Conservation (phyloP, 805 yeast genomes). For the Myxozyma vanderwaltii region DNA sequence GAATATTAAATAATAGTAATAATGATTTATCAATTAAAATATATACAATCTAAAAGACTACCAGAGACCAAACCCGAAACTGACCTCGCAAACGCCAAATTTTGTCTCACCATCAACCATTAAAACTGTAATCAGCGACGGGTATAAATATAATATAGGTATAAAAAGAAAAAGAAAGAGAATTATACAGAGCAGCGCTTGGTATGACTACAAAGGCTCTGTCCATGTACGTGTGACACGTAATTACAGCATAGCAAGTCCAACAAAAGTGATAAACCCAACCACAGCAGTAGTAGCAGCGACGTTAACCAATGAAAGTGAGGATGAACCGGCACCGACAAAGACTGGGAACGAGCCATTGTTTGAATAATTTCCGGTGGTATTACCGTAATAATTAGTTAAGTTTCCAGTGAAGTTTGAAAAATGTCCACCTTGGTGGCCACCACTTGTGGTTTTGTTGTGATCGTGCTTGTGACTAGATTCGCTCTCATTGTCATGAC, state of each 20-base stretch:
- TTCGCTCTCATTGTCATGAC: not conserved
- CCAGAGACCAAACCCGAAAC: too few species aligned
- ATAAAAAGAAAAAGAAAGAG: too few species aligned
- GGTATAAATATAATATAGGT: too few species aligned
- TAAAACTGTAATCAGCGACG: too few species aligned
- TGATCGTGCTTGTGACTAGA: conserved; percentile 5
- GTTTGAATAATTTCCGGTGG: conserved; percentile 13
- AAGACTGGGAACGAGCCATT: conserved; percentile 6
- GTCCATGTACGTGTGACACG: too few species aligned
- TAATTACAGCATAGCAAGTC: conserved; percentile 8
- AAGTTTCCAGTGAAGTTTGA: not conserved
- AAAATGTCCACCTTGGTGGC: not conserved
- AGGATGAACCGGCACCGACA: conserved; percentile 5
- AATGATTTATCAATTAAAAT: too few species aligned
- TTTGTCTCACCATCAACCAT: too few species aligned
- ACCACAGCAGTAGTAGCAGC: conserved; percentile 12
- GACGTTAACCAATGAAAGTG: not conserved
- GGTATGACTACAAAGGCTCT: too few species aligned
- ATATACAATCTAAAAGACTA: too few species aligned
- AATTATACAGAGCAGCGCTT: too few species aligned
- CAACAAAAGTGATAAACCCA: conserved; percentile 14
- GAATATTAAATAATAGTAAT: too few species aligned
- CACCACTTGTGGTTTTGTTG: not conserved
- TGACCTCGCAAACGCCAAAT: too few species aligned
- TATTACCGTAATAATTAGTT: conserved; percentile 5